phyloP scores from a whole-genome alignment of 2,329 filamentous ascomycete species.

The Phyllachora maydis region DNA sequence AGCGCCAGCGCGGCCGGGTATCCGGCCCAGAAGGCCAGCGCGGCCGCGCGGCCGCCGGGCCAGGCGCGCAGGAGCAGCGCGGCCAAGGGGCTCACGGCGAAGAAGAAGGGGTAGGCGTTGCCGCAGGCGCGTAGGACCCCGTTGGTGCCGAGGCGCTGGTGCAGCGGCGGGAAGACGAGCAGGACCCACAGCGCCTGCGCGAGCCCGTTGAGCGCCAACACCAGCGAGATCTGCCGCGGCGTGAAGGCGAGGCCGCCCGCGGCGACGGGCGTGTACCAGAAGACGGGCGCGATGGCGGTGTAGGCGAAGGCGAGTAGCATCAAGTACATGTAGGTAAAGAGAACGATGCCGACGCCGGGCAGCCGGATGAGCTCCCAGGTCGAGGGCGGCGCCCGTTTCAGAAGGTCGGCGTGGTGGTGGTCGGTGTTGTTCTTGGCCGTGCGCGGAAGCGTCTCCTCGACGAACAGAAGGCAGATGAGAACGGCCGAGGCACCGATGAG shows the following conservation, averaged over 20 bases:
- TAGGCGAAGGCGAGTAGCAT: constrained; percentile 52
- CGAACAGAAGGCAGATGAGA: constrained; percentile 27
- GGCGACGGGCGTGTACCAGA: constrained; percentile 39
- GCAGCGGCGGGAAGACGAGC: constrained; percentile 45
- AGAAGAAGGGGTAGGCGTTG: constrained; percentile 40
- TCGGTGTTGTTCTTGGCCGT: constrained; percentile 6
- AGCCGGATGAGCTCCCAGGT: constrained; percentile 33
- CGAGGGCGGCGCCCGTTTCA: constrained; percentile 14
- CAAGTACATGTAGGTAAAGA: constrained; percentile 43
- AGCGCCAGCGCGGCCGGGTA: constrained; percentile 22
- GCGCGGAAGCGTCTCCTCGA: constrained; percentile 36
- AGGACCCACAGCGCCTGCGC: constrained; percentile 55
- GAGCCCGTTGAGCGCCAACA: constrained; percentile 42
- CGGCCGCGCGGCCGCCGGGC: constrained; percentile 14
- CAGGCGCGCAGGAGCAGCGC: constrained; percentile 32
- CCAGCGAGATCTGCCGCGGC: constrained; percentile 40
- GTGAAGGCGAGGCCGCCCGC: constrained; percentile 47
- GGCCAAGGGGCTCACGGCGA: constrained; percentile 28
- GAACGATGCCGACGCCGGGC: constrained; percentile 43
- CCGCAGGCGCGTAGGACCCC: constrained; percentile 39
- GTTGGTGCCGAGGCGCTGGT: constrained; percentile 44
- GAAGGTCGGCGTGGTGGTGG: constrained; percentile 2
- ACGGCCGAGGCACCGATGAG: constrained; percentile 30
- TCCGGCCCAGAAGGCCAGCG: constrained; percentile 33
- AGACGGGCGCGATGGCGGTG: constrained; percentile 49